phyloP scores from a whole-genome alignment of 192 early-diverging fungal species.

The Gryganskiella cystojenkinii region DNA sequence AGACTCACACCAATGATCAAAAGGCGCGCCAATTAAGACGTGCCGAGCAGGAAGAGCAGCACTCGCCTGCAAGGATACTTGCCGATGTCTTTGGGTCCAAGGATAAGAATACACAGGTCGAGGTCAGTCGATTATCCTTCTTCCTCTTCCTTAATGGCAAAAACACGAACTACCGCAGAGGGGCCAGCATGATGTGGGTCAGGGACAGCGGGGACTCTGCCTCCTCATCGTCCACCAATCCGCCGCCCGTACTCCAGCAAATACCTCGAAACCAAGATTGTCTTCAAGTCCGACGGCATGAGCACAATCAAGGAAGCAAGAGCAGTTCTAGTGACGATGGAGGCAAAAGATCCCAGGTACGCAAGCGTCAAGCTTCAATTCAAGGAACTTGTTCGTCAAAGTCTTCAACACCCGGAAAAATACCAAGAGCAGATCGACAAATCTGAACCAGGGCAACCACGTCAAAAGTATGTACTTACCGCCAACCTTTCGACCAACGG shows the following conservation, averaged over 20 bases:
- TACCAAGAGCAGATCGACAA: constrained; percentile 29
- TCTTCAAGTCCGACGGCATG: constrained; percentile 9
- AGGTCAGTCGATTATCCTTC: constrained; percentile 29
- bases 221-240: constrained; percentile 6
- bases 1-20: constrained; percentile 19
- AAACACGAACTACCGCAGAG: constrained; percentile 32
- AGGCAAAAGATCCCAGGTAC: constrained; percentile 20
- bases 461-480: constrained; percentile 21
- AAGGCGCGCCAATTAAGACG: constrained; percentile 18
- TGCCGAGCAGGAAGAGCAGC: constrained; percentile 27
- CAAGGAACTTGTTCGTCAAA: constrained; percentile 23
- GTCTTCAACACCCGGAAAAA: constrained; percentile 15
- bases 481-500: constrained; percentile 30
- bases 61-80: constrained; percentile 21
- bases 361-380: constrained; percentile 5
- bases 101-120: constrained; percentile 26
- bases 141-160: constrained; percentile 25
- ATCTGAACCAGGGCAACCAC: constrained; percentile 12
- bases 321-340: constrained; percentile 14
- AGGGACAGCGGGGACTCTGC: constrained; percentile 6
- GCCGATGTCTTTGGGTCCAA: constrained; percentile 24
- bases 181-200: constrained; percentile 14
- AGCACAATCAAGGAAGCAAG: constrained; percentile 25
- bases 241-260: constrained; percentile 15
- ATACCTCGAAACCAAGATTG: constrained; percentile 7